Base-by-base conservation (phyloP, 441 rosid species). In the Pelargonium australe region DNA sequence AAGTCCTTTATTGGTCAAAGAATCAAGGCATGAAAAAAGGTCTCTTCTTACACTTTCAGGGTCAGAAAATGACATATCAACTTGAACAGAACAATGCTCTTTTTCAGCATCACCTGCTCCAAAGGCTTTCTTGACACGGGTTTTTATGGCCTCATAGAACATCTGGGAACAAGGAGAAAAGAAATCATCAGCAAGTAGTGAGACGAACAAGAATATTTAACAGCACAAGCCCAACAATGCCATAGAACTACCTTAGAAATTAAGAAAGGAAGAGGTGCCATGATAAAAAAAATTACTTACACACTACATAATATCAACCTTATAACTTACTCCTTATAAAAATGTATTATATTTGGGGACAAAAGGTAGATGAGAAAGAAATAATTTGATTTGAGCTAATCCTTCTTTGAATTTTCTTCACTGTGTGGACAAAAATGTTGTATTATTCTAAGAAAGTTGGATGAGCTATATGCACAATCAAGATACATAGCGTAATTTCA, bases 1-100 rank as follows among this genome's bases (percentile, higher is more conserved):
- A 74, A 91, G 91, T 64, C 92, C 93, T 60, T 77, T 81, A 68
- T 70, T 88, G 58, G 87, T 88, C 81, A 94, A 73, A 71, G 82
- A 81, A 75, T 89, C 81, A 25, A 85, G 78, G 76, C 70, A 68
- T 19, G 83, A 79, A 47, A 68, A 41, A 51, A 91, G 78, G 69
- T 73, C 71, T 72, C 76, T 76, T 67, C 63, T 72, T 68, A 81
- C 13, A 31, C 81, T 77, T 37, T 64, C 75, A 62, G 68, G 45
- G 47, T 80, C 80, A 71, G 76, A 68, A 68, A 76, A 66, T 28
- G 70, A 63, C 45, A 71, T 68, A 6, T 65, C 71, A 60, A 64
- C 85, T 75, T 72, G 68, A 77, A 55, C 45, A 57, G 16, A 70
- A 66, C 71, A 53, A 44, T 68, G 25, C 65, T 66, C 73, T 20